Evolutionary conservation across 768 basidiomycete species (phyloP), one percentile per base, ranked within the genome.

Genomic region (Russula sp.): DNA sequence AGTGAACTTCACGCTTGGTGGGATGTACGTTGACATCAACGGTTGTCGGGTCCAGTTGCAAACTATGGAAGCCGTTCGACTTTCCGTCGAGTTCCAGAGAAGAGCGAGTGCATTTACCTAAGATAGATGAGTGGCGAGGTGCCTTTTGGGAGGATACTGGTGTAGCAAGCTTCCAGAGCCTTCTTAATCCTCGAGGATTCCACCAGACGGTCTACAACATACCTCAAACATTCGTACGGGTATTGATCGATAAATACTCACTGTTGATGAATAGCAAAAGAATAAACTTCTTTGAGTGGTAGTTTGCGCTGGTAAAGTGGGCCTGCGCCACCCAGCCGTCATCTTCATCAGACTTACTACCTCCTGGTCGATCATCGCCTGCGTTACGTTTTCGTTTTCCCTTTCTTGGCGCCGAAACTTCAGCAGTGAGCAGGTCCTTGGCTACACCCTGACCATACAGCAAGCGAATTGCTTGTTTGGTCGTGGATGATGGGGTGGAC

Each of bases 11-110:
- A 51, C 90, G 89, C 73, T 99, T 99, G 2, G 97, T 98, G 0
- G 96, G 97, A 72, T 98, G 95, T 9, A 98, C 94, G 70, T 99
- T 99, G 59, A 98, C 95, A 70, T 99, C 97, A 20, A 99, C 89
- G 28, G 89, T 86, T 34, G 85, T 82, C 0, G 94, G 93, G 65
- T 94, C 88, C 69, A 98, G 87, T 48, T 86, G 79, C 49, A 98
- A 74, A 69, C 94, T 95, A 64, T 11, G 30, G 14, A 61, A 51
- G 30, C 16, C 16, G 65, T 63, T 56, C 14, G 34, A 44, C 20
- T 36, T 51, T 16, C 13, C 34, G 6, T 34, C 26, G n/a, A 24
- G 59, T 46, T 24, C 40, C 5, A 26, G 11, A 64, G 14, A 13
- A 16, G 13, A 42, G 30, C 20, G 30, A 14, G 28, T 14, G 10